phyloP scores from a whole-genome alignment of 371 early-diverging fungal species.

The Rhizomucor miehei region DNA sequence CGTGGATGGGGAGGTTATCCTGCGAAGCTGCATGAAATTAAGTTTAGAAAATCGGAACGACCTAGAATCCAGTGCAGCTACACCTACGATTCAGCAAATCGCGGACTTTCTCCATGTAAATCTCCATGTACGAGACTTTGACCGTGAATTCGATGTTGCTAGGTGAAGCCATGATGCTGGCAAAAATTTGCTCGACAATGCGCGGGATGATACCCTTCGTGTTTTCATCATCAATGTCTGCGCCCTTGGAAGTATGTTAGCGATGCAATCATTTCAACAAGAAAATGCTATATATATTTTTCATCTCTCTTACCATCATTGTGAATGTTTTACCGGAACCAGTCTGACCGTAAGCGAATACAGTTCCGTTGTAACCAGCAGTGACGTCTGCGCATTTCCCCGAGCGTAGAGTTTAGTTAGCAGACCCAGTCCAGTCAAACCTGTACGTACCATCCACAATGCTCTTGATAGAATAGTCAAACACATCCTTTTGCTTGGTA shows the following conservation, averaged over 20 bases:
- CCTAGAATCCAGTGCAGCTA: not conserved
- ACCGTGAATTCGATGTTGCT: conserved; percentile 90
- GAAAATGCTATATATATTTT: not conserved
- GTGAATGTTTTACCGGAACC: conserved; percentile 99
- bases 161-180: conserved; percentile 80
- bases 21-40: conserved; percentile 55
- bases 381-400: conserved; percentile 51
- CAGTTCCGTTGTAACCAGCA: conserved; percentile 94
- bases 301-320: conserved; percentile 81
- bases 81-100: conserved; percentile 90
- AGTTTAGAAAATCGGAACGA: not conserved
- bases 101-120: conserved; percentile 99
- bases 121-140: conserved; percentile 97
- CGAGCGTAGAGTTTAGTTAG: not conserved
- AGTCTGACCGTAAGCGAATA: conserved; percentile 99
- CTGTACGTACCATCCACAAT: conserved; percentile 80
- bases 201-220: conserved; percentile 94
- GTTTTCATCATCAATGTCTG: conserved; percentile 87
- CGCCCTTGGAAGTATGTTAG: conserved; percentile 69
- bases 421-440: conserved; percentile 4
- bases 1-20: conserved; percentile 93
- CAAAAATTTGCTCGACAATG: conserved; percentile 89
- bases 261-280: not conserved
- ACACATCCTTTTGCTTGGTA: conserved; percentile 80
- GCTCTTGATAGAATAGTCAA: conserved; percentile 85